Evolutionary conservation across 2,329 filamentous ascomycete species (phyloP).

Genomic region (Cercospora sp.): DNA sequence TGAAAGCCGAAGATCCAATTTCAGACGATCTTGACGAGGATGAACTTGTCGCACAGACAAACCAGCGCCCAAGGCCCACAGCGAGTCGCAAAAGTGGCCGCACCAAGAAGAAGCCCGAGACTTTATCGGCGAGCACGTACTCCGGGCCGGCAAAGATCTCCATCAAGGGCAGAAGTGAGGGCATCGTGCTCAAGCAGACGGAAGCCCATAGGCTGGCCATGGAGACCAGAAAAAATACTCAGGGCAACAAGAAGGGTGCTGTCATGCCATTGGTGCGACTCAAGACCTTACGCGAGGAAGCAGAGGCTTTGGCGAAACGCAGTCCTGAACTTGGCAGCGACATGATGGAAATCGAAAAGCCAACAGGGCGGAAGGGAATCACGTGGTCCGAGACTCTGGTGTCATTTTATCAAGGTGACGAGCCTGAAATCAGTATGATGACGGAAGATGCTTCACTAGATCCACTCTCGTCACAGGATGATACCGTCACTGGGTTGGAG

Average conservation of each 20-base stretch:
- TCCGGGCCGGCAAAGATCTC: constrained; percentile 45
- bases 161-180: constrained; percentile 44
- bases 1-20: constrained; percentile 11
- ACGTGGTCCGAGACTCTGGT: constrained; percentile 51
- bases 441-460: constrained; percentile 27
- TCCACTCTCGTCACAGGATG: constrained; percentile 6
- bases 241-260: constrained; percentile 52
- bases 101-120: constrained; percentile 28
- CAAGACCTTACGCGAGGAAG: constrained; percentile 40
- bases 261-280: constrained; percentile 48
- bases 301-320: constrained; percentile 18
- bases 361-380: constrained; percentile 39
- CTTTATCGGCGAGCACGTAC: constrained; percentile 32
- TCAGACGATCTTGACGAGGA: constrained; percentile 20
- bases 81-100: constrained; percentile 29
- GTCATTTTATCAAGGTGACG: constrained; percentile 45
- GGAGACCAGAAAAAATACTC: constrained; percentile 50
- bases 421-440: constrained; percentile 25
- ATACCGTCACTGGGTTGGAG: not conserved
- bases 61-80: constrained; percentile 13
- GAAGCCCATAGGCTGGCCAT: constrained; percentile 52
- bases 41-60: constrained; percentile 18
- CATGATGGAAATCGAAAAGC: constrained; percentile 23
- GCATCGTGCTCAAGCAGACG: constrained; percentile 49
- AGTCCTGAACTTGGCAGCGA: constrained; percentile 13